Evolutionary conservation across 768 basidiomycete genomes (phyloP).

Genomic region (Cystofilobasidium bisporidii): DNA sequence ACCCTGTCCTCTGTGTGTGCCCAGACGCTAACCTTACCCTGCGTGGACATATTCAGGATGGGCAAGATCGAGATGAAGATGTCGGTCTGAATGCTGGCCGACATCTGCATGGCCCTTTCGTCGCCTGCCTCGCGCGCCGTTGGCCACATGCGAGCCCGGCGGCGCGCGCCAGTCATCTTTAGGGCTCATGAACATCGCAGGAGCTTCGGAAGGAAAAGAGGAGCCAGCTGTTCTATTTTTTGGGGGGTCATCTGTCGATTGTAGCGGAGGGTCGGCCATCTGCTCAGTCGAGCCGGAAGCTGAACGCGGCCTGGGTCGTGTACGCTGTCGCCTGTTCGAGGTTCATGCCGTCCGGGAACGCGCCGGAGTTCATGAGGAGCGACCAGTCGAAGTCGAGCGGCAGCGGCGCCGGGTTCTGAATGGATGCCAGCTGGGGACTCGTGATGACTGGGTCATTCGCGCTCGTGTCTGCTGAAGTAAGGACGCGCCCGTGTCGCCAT

Average conservation of each 20-base stretch:
- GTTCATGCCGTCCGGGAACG: constrained; percentile 6
- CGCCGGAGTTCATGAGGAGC: neutral
- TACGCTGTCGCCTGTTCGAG: neutral
- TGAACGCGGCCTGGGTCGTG: neutral
- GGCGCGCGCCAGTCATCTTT: no score
- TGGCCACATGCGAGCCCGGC: no score
- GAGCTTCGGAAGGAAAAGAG: no score
- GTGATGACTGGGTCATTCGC: neutral
- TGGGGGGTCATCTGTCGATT: no score
- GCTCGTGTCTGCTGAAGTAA: neutral
- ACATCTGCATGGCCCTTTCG: no score
- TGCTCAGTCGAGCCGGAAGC: neutral
- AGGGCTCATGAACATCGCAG: no score
- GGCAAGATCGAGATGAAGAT: constrained; percentile 82
- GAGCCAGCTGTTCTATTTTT: no score
- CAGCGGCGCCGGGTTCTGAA: neutral
- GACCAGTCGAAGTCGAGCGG: constrained; percentile 3
- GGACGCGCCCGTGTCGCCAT: no score
- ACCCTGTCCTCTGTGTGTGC: neutral
- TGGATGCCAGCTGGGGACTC: neutral
- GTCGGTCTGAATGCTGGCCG: constrained; percentile 54
- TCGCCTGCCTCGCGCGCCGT: no score
- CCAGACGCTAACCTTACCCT: neutral
- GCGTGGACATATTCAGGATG: neutral
- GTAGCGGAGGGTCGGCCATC: no score